A percentile compares a stretch with the other conserved stretches of the same genome.
phyloP scores from a whole-genome alignment of 2,329 filamentous ascomycete genomes.

The Colletotrichum tabaci region DNA sequence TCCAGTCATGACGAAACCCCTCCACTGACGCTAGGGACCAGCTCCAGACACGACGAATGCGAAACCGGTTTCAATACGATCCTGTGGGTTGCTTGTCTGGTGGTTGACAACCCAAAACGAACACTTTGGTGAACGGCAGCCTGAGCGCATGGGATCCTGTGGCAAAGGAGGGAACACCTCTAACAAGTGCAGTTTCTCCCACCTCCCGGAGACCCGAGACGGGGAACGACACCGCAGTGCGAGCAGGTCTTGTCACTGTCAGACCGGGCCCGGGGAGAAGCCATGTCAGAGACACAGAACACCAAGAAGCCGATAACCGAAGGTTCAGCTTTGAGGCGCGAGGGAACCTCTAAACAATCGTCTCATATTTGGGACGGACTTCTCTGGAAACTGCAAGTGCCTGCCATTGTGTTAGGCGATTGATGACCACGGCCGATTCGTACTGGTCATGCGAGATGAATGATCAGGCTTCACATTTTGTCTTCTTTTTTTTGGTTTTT shows the following conservation, averaged over 20 bases:
- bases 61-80: conserved; percentile 41
- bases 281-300: conserved; percentile 17
- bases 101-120: conserved; percentile 37
- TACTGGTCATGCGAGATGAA: conserved; percentile 33
- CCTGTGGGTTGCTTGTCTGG: conserved; percentile 33
- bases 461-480: conserved; percentile 8
- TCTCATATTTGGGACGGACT: background rate
- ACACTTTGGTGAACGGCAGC: conserved; percentile 37
- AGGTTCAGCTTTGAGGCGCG: conserved; percentile 33
- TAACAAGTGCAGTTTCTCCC: conserved; percentile 33
- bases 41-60: conserved; percentile 35
- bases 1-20: conserved; percentile 27
- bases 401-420: conserved; percentile 26
- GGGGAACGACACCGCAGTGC: conserved; percentile 8
- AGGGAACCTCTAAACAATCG: conserved; percentile 8
- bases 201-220: background rate
- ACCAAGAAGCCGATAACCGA: conserved; percentile 30
- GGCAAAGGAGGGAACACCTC: conserved; percentile 30
- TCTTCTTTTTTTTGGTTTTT: background rate
- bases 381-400: background rate
- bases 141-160: conserved; percentile 36
- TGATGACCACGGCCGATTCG: conserved; percentile 26
- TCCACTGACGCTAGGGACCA: conserved; percentile 32
- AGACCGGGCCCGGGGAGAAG: conserved; percentile 10
- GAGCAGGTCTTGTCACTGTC: background rate